Percentiles rank a stretch among this genome's conserved stretches.
These are phyloP conservation scores for Nitzschia inconspicua DNA, from an alignment of 108 stramenopile genomes.

Conservation along the genomic window DNA sequence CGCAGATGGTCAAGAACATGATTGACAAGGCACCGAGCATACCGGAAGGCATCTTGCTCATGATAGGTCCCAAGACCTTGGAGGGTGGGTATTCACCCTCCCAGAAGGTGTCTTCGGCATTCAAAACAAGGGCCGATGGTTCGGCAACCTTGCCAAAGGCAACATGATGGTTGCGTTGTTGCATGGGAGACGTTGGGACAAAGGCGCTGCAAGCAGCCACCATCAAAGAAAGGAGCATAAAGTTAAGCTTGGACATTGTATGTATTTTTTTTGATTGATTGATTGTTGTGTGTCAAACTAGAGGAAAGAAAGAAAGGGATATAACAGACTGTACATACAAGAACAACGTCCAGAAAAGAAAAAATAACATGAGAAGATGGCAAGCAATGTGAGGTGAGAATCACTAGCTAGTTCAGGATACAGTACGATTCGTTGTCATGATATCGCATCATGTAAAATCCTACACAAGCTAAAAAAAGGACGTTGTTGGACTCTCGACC, in stretches of 20 bases:
- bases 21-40: conserved; percentile 73
- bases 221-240: conserved; percentile 70
- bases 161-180: conserved; percentile 9
- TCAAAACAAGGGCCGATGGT: conserved; percentile 38
- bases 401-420: too few relatives aligned
- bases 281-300: too few relatives aligned
- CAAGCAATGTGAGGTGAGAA: too few relatives aligned
- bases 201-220: conserved; percentile 76
- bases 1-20: conserved; percentile 59
- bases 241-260: conserved; percentile 52
- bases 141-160: too few relatives aligned
- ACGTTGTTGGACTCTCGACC: too few relatives aligned
- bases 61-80: conserved; percentile 93
- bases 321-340: background rate
- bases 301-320: background rate
- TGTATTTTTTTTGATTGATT: too few relatives aligned
- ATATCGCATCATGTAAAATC: too few relatives aligned
- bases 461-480: too few relatives aligned
- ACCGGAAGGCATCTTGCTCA: conserved; percentile 93
- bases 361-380: too few relatives aligned
- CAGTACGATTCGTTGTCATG: too few relatives aligned
- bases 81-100: conserved; percentile 89
- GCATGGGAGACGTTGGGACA: conserved; percentile 41
- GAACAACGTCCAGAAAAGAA: too few relatives aligned
- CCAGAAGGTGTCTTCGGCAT: conserved; percentile 88